These are phyloP conservation scores for Trypanosoma theileri DNA, from an alignment of 208 protist genomes.

Conservation along the genomic window DNA sequence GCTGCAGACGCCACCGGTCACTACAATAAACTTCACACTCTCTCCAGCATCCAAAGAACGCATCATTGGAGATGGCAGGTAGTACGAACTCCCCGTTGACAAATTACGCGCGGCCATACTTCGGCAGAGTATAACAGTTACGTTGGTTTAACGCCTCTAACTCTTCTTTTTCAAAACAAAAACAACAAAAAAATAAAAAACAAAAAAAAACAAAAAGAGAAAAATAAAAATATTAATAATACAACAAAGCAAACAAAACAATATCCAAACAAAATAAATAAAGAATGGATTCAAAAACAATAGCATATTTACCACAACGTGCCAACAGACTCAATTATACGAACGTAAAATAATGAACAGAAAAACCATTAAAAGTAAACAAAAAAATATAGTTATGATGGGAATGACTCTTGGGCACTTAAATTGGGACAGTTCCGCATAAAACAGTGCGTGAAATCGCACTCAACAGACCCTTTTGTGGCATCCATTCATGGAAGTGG, in stretches of 20 bases:
- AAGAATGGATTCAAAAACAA: too few species aligned
- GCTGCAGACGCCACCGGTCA: constrained; percentile 98
- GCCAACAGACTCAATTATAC: too few species aligned
- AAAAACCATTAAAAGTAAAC: constrained; percentile 16
- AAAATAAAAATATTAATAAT: too few species aligned
- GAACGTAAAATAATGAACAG: constrained; percentile 8
- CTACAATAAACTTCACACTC: constrained; percentile 94
- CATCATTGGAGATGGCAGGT: constrained; percentile 77
- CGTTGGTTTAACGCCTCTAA: not conserved
- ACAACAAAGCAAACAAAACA: constrained; percentile 12
- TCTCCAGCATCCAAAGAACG: constrained; percentile 35
- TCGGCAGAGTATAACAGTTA: not conserved
- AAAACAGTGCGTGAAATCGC: constrained; percentile 1
- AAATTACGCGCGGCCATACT: constrained; percentile 24
- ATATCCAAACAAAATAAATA: constrained; percentile 15
- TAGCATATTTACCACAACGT: too few species aligned
- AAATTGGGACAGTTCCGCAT: constrained; percentile 17
- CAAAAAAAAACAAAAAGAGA: constrained; percentile 12
- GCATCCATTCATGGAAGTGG: not conserved
- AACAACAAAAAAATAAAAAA: not conserved
- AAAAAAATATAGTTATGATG: not conserved
- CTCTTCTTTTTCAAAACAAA: not conserved
- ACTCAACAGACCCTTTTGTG: constrained; percentile 5
- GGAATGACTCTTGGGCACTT: constrained; percentile 4
- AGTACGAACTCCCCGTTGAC: constrained; percentile 64